Evolutionary conservation across 768 basidiomycete species (phyloP).

Genomic region (Suillus subalutaceus): DNA sequence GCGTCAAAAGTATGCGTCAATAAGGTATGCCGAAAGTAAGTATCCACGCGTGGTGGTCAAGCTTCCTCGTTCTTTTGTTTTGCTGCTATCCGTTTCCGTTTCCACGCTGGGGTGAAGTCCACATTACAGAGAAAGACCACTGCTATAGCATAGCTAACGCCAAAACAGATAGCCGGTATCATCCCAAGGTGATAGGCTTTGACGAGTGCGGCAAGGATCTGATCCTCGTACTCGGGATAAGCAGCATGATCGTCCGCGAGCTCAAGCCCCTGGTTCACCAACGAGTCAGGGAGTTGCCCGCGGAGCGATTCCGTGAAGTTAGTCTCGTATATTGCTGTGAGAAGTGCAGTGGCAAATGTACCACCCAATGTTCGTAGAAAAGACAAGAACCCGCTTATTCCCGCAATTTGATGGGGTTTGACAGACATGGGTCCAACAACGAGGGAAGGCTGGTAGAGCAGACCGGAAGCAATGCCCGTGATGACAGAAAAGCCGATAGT

Average conservation of each 20-base stretch:
- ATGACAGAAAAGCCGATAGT: constrained; percentile 36
- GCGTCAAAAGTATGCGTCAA: constrained; percentile 17
- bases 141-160: constrained; percentile 33
- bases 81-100: constrained; percentile 32
- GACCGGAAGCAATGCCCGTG: constrained; percentile 34
- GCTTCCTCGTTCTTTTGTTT: constrained; percentile 24
- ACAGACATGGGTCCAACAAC: constrained; percentile 40
- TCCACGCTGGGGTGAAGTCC: constrained; percentile 37
- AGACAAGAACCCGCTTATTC: constrained; percentile 39
- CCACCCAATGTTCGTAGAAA: constrained; percentile 38
- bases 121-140: constrained; percentile 35
- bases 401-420: constrained; percentile 35
- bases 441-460: constrained; percentile 38
- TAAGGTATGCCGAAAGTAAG: constrained; percentile 26
- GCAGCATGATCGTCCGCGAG: constrained; percentile 32
- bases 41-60: constrained; percentile 20
- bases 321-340: constrained; percentile 37
- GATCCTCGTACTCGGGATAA: constrained; percentile 37
- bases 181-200: constrained; percentile 37
- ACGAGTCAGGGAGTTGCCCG: constrained; percentile 30
- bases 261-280: constrained; percentile 34
- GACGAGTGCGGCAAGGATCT: constrained; percentile 35
- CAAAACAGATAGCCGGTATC: constrained; percentile 37
- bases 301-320: constrained; percentile 33
- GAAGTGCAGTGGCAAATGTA: constrained; percentile 39